Base-by-base conservation (phyloP, 192 early-diverging fungal genomes). In the Chytriomyces hyalinus region DNA sequence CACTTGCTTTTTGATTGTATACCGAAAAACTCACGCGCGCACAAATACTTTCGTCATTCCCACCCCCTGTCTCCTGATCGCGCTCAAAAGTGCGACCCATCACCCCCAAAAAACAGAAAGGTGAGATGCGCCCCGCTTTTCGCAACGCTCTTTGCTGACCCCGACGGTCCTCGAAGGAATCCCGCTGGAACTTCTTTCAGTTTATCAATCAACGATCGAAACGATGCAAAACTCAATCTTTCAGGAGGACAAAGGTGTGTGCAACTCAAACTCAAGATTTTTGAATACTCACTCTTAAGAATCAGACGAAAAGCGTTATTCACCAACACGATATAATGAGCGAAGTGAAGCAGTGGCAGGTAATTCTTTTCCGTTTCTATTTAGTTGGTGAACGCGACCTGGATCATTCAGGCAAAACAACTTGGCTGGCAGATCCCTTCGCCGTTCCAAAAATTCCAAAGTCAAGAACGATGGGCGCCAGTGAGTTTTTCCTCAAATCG, bases 161-260 rank as follows among this genome's bases (percentile, higher is more conserved):
- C 9, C 9, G 49, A n/a, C 17, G n/a, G 17, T 26, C 44, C 15
- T 15, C 48, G 13, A 48, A 8, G 8, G 8, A 60, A 63, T 73
- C 13, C 10, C 71, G 15, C 22, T 60, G 11, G 71, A 73, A 9
- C 57, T 73, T 15, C 43, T 73, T 10, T n/a, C 57, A 7, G 61
- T 49, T 3, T 75, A 75, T 48, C 28, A 75, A 44, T 17, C 46
- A 49, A 75, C 73, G 13, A 75, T 75, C 6, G 73, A 64, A 28
- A 47, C 73, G 11, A 47, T 75, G 47, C 24, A 75, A 24, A 9
- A 43, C 15, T 53, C 73, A 10, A 28, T 75, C 15, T 48, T 65
- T 48, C 63, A 64, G 24, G 64, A 75, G 49, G 26, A 36, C 36
- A 36, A 36, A 36, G 36, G 36, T 36, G 36, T 36, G 36, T 36